Percentiles rank a stretch among this genome's conserved stretches.
phyloP scores from a whole-genome alignment of 768 basidiomycete genomes.

The Boletus eberwhitei region DNA sequence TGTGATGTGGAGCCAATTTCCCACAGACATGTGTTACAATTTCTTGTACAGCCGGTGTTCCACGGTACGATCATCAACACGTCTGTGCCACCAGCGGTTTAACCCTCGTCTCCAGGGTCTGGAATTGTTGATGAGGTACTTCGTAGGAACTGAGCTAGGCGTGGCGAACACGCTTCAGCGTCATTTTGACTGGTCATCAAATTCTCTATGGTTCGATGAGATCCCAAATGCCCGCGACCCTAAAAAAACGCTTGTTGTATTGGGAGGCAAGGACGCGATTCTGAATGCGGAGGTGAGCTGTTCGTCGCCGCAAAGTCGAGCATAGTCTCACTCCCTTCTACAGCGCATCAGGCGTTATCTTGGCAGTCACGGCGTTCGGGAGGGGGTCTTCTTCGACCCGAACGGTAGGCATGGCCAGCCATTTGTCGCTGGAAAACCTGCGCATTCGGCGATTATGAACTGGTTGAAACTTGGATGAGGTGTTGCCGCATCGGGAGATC shows the following conservation, averaged over 20 bases:
- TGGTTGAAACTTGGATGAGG: slow-evolving; percentile 48
- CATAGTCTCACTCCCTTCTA: neutral
- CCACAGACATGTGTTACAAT: slow-evolving; percentile 81
- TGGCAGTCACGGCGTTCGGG: slow-evolving; percentile 65
- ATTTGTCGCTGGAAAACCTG: slow-evolving; percentile 48
- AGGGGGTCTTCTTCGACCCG: slow-evolving; percentile 64
- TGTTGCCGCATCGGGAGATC: neutral
- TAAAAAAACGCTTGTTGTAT: slow-evolving; percentile 62
- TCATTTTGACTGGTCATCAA: slow-evolving; percentile 83
- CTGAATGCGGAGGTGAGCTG: slow-evolving; percentile 61
- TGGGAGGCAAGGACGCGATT: slow-evolving; percentile 83
- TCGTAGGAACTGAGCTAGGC: slow-evolving; percentile 84
- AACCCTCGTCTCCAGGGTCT: slow-evolving; percentile 48
- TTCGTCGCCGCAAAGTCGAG: neutral
- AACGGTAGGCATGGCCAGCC: slow-evolving; percentile 62
- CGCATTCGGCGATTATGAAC: slow-evolving; percentile 53
- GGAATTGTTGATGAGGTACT: slow-evolving; percentile 81
- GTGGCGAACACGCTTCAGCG: slow-evolving; percentile 81
- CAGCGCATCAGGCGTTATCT: slow-evolving; percentile 76
- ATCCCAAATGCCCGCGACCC: slow-evolving; percentile 77
- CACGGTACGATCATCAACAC: slow-evolving; percentile 42
- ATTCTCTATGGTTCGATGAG: slow-evolving; percentile 87
- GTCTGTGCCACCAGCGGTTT: slow-evolving; percentile 1
- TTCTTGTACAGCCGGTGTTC: slow-evolving; percentile 74
- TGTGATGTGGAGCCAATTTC: neutral